Percentiles rank a stretch among this genome's conserved stretches.
Conservation (phyloP, 495 filamentous ascomycete species). For the Aspergillus avenaceus region DNA sequence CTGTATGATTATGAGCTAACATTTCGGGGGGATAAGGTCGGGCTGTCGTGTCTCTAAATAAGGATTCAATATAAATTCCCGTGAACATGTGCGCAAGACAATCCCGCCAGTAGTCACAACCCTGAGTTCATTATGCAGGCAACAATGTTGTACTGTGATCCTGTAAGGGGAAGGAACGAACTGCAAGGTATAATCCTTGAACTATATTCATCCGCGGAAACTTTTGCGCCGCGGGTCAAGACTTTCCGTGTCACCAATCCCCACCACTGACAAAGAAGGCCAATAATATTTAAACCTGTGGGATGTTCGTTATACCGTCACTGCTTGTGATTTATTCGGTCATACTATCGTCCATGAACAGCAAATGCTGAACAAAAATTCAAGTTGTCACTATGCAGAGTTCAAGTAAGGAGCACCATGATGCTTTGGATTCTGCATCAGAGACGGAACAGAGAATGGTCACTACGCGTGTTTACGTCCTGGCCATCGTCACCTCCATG, state of each 20-base stretch:
- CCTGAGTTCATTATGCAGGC: background rate
- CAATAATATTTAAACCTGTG: background rate
- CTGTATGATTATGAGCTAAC: no score
- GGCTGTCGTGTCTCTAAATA: no score
- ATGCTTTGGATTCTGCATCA: background rate
- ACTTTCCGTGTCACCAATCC: background rate
- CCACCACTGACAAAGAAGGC: background rate
- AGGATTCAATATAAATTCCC: no score
- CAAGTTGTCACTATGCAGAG: background rate
- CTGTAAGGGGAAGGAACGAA: background rate
- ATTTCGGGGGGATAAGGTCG: background rate
- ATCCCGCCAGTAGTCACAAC: no score
- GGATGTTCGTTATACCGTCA: background rate
- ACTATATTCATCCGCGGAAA: background rate
- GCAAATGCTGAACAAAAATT: background rate
- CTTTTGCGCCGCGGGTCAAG: background rate
- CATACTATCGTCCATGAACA: background rate
- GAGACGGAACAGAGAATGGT: background rate
- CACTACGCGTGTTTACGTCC: conserved; percentile 8
- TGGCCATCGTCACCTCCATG: conserved; percentile 16
- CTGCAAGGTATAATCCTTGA: background rate
- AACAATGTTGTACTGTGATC: background rate
- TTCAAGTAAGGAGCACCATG: background rate
- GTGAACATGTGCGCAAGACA: background rate
- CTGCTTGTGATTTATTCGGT: background rate